Conservation (phyloP, 2,329 filamentous ascomycete genomes). For the Aspergillus sojae region DNA sequence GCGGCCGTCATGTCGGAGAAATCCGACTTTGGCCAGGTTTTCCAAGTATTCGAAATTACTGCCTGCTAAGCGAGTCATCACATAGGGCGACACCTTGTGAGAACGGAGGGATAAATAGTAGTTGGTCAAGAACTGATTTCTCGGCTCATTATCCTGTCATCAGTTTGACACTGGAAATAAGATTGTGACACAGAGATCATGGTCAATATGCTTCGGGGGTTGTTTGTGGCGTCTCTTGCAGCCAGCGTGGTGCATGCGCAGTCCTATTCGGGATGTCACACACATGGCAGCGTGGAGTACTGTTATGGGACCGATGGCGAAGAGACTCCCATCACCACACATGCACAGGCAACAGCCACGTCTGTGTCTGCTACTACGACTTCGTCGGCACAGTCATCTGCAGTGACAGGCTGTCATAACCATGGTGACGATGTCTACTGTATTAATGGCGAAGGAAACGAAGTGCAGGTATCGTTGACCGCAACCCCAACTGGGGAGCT, state of each 20-base stretch:
- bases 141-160: neutral
- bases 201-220: neutral
- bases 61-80: neutral
- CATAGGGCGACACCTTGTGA: slow-evolving; percentile 4
- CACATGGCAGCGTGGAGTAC: slow-evolving; percentile 33
- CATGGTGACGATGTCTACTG: slow-evolving; percentile 45
- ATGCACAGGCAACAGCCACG: slow-evolving; percentile 15
- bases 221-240: slow-evolving; percentile 7
- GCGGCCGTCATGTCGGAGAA: slow-evolving; percentile 2
- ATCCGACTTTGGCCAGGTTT: slow-evolving; percentile 6
- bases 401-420: slow-evolving; percentile 57
- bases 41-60: neutral
- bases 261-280: slow-evolving; percentile 32
- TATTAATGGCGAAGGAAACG: slow-evolving; percentile 36
- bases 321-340: slow-evolving; percentile 24
- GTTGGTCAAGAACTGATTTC: neutral
- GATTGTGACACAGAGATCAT: neutral
- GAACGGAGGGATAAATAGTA: slow-evolving; percentile 6
- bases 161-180: neutral
- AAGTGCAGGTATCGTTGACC: slow-evolving; percentile 44
- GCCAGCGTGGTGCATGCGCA: slow-evolving; percentile 13
- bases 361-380: slow-evolving; percentile 32
- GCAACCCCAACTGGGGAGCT: slow-evolving; percentile 59
- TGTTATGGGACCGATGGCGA: slow-evolving; percentile 34
- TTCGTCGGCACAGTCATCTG: slow-evolving; percentile 42